Base-by-base conservation (phyloP, 805 yeast species). In the Aciculoconidium aculeatum region DNA sequence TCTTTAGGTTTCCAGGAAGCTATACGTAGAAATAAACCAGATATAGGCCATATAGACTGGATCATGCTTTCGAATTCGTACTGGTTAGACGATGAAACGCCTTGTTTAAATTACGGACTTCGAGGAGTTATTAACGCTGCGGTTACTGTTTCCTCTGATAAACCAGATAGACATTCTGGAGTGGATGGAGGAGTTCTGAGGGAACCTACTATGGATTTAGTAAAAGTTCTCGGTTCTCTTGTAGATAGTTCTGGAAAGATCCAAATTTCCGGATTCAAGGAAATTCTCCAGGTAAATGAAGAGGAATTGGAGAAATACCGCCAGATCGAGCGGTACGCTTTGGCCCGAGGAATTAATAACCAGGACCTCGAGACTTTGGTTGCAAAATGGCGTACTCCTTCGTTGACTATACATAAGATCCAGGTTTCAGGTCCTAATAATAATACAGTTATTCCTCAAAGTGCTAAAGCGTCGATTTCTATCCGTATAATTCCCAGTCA, bases 121-220 rank as follows among this genome's bases (percentile, higher is more conserved):
- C 69, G 98, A 49, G 98, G 98, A 28, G 90, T 88, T 2, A 67
- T 92, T 14, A 82, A 87, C 55, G 80, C 85, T 2, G 65, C 77
- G n/a, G 71, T 92, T 3, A 75, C 74, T 19, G 67, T 92, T 7
- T 61, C 65, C 34, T 75, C 87, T 29, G 88, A 79, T 40, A 69
- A 69, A 35, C 94, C 94, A 1, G 96, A 92, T 53, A 64, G 94
- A 35, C 98, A 92, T 51, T 85, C 96, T 0, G 98, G 98, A 38
- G 92, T 92, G 7, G 94, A 87, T 57, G 98, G 98, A 29, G 97
- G 97, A 35, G 78, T 81, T 6, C 72, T 75, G 37, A 69, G 81
- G 34, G 98, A 90, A 45, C 96, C 98, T 2, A 78, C 94, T 0
- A 74, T 84, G 60, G 97, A 90, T 49, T 55, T 90, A 53, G 70